Evolutionary conservation across 73 alveolate genomes (phyloP).

Genomic region (Blepharisma stoltei): DNA sequence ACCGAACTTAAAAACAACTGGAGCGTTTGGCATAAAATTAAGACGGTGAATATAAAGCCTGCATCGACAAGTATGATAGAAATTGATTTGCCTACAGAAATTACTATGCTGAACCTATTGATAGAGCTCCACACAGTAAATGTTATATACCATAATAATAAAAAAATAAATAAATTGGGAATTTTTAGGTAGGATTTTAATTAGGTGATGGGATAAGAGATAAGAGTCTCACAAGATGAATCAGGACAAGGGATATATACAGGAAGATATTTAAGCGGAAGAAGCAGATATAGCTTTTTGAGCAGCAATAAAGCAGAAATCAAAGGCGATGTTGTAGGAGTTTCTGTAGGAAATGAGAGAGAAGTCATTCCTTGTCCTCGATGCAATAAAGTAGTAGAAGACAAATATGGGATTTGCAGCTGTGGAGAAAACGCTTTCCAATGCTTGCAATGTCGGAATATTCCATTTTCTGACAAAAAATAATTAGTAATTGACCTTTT

Average conservation of each 20-base stretch:
- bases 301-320: conserved; percentile 2
- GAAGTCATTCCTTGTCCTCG: conserved; percentile 53
- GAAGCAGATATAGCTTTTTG: not conserved
- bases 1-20: conserved; percentile 52
- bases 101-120: conserved; percentile 38
- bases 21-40: conserved; percentile 38
- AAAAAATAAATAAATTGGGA: too few species aligned
- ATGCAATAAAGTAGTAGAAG: conserved; percentile 52
- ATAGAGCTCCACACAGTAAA: conserved; percentile 34
- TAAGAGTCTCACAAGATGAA: conserved; percentile 7
- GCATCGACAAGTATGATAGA: conserved; percentile 3
- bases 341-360: conserved; percentile 24
- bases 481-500: too few species aligned
- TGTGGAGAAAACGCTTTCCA: conserved; percentile 61
- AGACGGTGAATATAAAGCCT: conserved; percentile 35
- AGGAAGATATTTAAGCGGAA: not conserved
- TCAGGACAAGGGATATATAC: not conserved
- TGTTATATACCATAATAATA: too few species aligned
- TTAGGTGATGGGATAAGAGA: too few species aligned
- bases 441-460: conserved; percentile 55
- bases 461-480: too few species aligned
- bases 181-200: too few species aligned
- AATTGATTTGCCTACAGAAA: conserved; percentile 37
- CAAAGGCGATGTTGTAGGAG: conserved; percentile 8
- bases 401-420: conserved; percentile 47